Conservation (phyloP, 208 protist genomes). For the Leishmania major region DNA sequence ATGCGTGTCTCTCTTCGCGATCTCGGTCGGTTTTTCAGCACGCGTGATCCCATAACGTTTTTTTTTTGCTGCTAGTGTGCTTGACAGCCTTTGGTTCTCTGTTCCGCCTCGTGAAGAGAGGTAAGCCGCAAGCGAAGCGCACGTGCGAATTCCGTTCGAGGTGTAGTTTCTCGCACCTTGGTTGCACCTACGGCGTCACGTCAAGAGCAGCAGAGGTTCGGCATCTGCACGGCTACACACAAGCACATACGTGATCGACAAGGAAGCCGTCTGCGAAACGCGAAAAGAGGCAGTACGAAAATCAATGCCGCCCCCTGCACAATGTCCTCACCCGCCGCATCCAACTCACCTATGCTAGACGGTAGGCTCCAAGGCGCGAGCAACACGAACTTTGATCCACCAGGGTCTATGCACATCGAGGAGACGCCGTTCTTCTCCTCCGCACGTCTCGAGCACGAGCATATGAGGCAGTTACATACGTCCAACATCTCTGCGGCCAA, state of each 20-base stretch:
- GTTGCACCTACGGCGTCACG: background rate
- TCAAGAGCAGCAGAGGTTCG: background rate
- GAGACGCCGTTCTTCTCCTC: background rate
- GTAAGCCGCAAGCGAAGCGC: background rate
- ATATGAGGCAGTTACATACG: background rate
- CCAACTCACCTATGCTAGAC: background rate
- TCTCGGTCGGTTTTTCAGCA: background rate
- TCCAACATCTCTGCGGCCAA: background rate
- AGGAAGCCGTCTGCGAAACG: background rate
- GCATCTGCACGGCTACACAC: background rate
- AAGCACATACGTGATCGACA: background rate
- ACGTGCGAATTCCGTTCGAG: background rate
- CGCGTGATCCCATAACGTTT: background rate
- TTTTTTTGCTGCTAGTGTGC: background rate
- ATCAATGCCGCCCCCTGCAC: background rate
- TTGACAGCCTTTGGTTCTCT: background rate
- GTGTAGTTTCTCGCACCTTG: background rate
- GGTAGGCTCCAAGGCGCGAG: background rate
- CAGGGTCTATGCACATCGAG: background rate
- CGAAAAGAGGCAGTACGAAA: background rate
- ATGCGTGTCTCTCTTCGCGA: background rate
- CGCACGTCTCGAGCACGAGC: background rate
- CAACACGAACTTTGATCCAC: too few relatives aligned
- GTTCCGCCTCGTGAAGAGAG: background rate
- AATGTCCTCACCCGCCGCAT: background rate